Evolutionary conservation across 805 yeast genomes (phyloP).

Genomic region (Alloascoidea hylecoeti): DNA sequence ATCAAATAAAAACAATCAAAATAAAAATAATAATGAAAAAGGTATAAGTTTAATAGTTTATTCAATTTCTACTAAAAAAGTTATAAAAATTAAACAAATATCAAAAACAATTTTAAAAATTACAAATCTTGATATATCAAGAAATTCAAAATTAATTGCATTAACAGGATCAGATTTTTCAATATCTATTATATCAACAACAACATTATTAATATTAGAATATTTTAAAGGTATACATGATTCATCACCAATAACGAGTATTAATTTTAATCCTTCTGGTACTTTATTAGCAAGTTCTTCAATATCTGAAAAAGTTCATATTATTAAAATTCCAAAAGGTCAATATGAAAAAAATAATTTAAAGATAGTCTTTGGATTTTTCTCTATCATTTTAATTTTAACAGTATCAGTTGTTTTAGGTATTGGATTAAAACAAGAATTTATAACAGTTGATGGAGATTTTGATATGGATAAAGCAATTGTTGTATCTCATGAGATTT

Average conservation of each 20-base stretch:
- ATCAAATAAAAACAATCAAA: constrained; percentile 15
- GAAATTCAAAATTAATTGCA: constrained; percentile 34
- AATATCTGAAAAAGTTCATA: constrained; percentile 61
- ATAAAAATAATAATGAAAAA: constrained; percentile 7
- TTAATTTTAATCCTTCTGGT: constrained; percentile 58
- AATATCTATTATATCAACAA: constrained; percentile 36
- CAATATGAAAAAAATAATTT: background rate
- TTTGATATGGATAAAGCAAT: too few species aligned
- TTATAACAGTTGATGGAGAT: too few species aligned
- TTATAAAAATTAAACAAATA: constrained; percentile 26
- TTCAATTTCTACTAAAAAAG: constrained; percentile 4
- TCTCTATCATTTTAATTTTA: too few species aligned
- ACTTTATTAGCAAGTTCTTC: constrained; percentile 55
- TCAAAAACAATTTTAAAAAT: constrained; percentile 39
- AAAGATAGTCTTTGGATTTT: too few species aligned
- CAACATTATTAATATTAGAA: constrained; percentile 35
- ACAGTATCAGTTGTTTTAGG: too few species aligned
- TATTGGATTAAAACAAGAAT: too few species aligned
- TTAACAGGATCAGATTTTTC: constrained; percentile 58
- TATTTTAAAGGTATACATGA: constrained; percentile 49
- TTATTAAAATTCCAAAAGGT: constrained; percentile 38
- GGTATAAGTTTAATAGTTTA: constrained; percentile 4
- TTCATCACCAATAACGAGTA: constrained; percentile 67
- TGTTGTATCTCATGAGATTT: too few species aligned
- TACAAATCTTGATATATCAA: constrained; percentile 32